phyloP scores from a whole-genome alignment of 345 rosid genomes.

The Viola odorata region DNA sequence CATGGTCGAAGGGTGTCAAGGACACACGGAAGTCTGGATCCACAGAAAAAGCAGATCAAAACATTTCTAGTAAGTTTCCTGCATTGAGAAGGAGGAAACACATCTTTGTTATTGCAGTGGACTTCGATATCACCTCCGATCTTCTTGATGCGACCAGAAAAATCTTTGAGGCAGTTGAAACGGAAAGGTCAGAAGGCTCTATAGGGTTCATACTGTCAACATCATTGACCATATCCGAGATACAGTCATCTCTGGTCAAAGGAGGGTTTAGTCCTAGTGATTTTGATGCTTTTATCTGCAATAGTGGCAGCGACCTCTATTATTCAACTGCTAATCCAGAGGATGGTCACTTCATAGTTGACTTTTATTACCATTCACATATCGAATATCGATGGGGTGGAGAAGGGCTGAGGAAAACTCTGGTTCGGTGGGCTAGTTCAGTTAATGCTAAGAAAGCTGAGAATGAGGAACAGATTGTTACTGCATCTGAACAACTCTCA shows the following conservation, averaged over 20 bases:
- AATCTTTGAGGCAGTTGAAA: constrained; percentile 64
- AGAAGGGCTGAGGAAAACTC: constrained; percentile 90
- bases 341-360: constrained; percentile 64
- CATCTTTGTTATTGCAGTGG: constrained; percentile 77
- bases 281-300: constrained; percentile 94
- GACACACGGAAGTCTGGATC: constrained; percentile 54
- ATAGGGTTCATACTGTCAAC: constrained; percentile 86
- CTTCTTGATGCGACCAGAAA: constrained; percentile 55
- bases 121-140: constrained; percentile 43
- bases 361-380: constrained; percentile 95
- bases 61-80: constrained; percentile 58
- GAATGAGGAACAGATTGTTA: constrained; percentile 48
- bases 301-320: constrained; percentile 91
- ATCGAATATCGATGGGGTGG: constrained; percentile 99
- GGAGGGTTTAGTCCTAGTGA: constrained; percentile 65
- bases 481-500: constrained; percentile 76
- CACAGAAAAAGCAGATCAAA: constrained; percentile 54
- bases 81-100: constrained; percentile 77
- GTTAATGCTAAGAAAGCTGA: constrained; percentile 47
- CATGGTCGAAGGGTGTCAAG: constrained; percentile 76
- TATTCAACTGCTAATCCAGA: constrained; percentile 65
- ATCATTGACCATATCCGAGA: constrained; percentile 79
- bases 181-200: constrained; percentile 77
- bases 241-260: constrained; percentile 57
- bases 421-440: constrained; percentile 82